These are phyloP conservation scores for Apophysomyces elegans DNA, from an alignment of 371 early-diverging fungal species.

Conservation along the genomic window DNA sequence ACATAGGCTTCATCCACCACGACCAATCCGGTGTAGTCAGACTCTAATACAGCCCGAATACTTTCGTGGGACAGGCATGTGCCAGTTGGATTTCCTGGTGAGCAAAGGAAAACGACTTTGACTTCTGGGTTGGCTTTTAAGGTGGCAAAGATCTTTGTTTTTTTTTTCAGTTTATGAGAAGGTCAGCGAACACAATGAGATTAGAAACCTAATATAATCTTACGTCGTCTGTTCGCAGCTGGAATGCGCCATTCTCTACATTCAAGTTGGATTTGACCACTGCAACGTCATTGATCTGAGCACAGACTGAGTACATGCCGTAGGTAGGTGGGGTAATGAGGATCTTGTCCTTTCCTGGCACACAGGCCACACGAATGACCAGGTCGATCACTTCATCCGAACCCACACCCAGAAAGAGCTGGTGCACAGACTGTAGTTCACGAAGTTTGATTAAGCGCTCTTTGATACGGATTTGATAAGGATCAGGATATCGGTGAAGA, in stretches of 20 bases:
- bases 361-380: constrained; percentile 88
- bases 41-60: constrained; percentile 76
- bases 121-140: constrained; percentile 72
- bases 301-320: constrained; percentile 97
- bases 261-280: constrained; percentile 83
- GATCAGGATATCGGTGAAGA: constrained; percentile 96
- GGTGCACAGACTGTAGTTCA: constrained; percentile 59
- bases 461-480: constrained; percentile 86
- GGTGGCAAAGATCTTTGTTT: constrained; percentile 58
- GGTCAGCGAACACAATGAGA: not conserved
- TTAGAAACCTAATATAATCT: constrained; percentile 9
- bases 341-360: constrained; percentile 89
- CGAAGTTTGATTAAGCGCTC: constrained; percentile 73
- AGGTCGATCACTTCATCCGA: constrained; percentile 96
- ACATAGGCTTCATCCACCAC: constrained; percentile 98
- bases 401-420: constrained; percentile 95
- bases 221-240: constrained; percentile 80
- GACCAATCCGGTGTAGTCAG: constrained; percentile 76
- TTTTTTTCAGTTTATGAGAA: too few relatives aligned
- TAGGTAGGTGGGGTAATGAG: constrained; percentile 97
- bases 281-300: constrained; percentile 91
- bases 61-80: constrained; percentile 72
- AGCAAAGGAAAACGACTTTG: constrained; percentile 93
- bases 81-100: constrained; percentile 98
- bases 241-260: constrained; percentile 81